phyloP scores from a whole-genome alignment of 345 rosid genomes.

The Acer negundo region DNA sequence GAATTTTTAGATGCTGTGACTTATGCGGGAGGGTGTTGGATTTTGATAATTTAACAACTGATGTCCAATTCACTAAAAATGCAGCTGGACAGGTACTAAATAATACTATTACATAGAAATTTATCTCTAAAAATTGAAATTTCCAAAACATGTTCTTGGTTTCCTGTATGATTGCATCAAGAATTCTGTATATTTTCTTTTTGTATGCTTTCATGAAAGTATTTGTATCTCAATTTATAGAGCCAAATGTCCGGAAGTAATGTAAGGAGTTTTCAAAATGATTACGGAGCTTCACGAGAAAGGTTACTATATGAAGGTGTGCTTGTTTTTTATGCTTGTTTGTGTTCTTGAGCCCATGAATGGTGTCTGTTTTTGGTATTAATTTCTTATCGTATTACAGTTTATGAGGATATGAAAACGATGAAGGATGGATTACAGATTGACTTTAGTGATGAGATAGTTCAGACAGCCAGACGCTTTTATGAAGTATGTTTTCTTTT shows the following conservation, averaged over 20 bases:
- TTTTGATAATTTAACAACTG: constrained; percentile 33
- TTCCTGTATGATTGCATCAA: background rate
- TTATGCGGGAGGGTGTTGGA: constrained; percentile 49
- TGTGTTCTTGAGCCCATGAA: background rate
- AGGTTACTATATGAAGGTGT: constrained; percentile 53
- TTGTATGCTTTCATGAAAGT: no score
- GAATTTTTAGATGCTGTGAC: constrained; percentile 32
- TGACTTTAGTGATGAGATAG: constrained; percentile 59
- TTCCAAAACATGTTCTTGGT: background rate
- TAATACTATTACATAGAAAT: background rate
- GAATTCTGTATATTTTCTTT: no score
- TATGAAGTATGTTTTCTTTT: constrained; percentile 55
- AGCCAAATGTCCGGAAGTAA: constrained; percentile 53
- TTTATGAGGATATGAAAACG: constrained; percentile 51
- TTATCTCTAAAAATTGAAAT: background rate
- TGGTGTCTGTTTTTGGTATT: background rate
- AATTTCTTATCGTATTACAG: constrained; percentile 38
- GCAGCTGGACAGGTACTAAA: constrained; percentile 33
- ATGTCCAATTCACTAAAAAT: constrained; percentile 42
- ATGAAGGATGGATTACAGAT: constrained; percentile 58
- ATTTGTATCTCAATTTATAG: constrained; percentile 29
- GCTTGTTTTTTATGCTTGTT: constrained; percentile 12
- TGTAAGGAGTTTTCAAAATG: constrained; percentile 51
- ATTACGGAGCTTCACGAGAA: constrained; percentile 48
- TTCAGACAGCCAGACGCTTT: constrained; percentile 52